Evolutionary conservation across 139 green algal species (phyloP), one percentile per base, ranked within the genome.

Genomic region (Closterium sp.): DNA sequence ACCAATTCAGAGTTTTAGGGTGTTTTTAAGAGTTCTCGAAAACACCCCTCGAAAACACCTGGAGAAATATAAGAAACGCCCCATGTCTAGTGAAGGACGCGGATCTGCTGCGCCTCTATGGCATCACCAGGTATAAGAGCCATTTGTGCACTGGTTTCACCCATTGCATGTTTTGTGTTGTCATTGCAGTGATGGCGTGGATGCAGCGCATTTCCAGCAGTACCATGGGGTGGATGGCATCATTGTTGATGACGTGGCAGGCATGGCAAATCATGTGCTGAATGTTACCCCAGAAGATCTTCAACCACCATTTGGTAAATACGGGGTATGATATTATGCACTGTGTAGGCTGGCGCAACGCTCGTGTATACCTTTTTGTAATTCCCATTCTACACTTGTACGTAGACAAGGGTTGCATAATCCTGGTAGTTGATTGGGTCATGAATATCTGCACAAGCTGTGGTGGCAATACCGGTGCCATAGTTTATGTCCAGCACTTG

Each of bases 221-320:
- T 90, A 31, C n/a, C 86, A 90, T 92, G 90, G 45, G 1, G 45
- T 92, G 31, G 70, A 92, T 85, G 90, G 90, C 34, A 30, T 86
- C n/a, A 92, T 92, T 92, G 90, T 92, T 50, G 90, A 92, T 50
- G 5, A 90, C n/a, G 89, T 92, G 34, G 29, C 27, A 13, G 4
- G 9, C 2, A 91, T 91, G 42, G 30, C 45, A 70, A 4, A 70
- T 13, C 45, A 13, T 13, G 3, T 70, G 45, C 62, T 79, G 62
- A 79, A 79, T 24, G 62, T 79, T 79, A 79, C 62, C 4, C 62
- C 62, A 27, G 62, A 79, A 24, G 62, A 79, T 79, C 19, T 27
- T 27, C 62, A 27, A 79, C 62, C 62, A 79, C 62, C 62, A 79
- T 79, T 79, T 79, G 62, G 62, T 79, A 79, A 24, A 79, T 79